Conservation (phyloP, 2,329 filamentous ascomycete species). For the Cytospora chrysosperma region DNA sequence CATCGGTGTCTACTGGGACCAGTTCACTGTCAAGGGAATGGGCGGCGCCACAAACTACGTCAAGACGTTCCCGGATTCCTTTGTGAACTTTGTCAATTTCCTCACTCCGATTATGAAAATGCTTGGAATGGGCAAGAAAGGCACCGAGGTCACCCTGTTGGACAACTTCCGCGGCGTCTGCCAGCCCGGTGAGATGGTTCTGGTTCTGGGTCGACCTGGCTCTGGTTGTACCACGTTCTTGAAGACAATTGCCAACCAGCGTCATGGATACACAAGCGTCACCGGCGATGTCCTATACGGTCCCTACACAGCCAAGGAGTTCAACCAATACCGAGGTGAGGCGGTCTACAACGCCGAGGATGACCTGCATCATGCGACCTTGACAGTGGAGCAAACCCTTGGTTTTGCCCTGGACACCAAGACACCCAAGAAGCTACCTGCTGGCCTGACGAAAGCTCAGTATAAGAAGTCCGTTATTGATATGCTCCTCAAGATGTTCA, state of each 20-base stretch:
- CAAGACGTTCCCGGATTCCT: slow-evolving; percentile 73
- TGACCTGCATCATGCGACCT: slow-evolving; percentile 79
- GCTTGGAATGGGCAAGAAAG: slow-evolving; percentile 66
- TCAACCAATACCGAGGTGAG: slow-evolving; percentile 75
- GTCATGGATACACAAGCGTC: slow-evolving; percentile 54
- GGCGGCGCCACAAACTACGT: slow-evolving; percentile 73
- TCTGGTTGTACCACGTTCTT: slow-evolving; percentile 70
- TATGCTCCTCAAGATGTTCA: slow-evolving; percentile 85
- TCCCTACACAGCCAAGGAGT: slow-evolving; percentile 68
- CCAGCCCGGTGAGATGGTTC: slow-evolving; percentile 83
- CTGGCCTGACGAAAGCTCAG: slow-evolving; percentile 67
- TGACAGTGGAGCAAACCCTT: slow-evolving; percentile 85
- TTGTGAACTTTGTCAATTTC: slow-evolving; percentile 74
- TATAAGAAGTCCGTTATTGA: slow-evolving; percentile 77
- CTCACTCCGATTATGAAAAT: slow-evolving; percentile 62
- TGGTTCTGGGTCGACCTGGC: slow-evolving; percentile 77
- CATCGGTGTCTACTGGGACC: slow-evolving; percentile 77
- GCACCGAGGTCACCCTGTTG: slow-evolving; percentile 70
- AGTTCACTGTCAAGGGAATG: slow-evolving; percentile 71
- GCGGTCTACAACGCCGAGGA: slow-evolving; percentile 86
- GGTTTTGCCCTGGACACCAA: slow-evolving; percentile 84
- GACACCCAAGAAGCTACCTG: slow-evolving; percentile 75
- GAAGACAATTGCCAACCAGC: slow-evolving; percentile 67
- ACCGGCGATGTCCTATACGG: slow-evolving; percentile 75
- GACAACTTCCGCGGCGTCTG: slow-evolving; percentile 69